phyloP scores from a whole-genome alignment of 257 asterid species.

The Jasminum sambac region DNA sequence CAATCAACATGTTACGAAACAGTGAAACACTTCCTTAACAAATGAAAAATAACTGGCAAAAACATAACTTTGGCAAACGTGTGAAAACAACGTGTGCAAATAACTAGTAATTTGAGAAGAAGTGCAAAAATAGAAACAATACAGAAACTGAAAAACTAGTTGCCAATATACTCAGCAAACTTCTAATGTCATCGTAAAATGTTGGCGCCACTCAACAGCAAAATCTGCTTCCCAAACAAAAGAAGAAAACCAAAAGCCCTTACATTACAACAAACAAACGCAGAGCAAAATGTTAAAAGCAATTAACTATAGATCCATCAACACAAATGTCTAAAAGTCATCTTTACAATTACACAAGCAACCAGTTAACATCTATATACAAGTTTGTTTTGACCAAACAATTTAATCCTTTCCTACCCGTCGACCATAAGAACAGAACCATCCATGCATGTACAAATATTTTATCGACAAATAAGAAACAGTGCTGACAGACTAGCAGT shows the following conservation, averaged over 20 bases:
- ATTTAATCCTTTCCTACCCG: background rate
- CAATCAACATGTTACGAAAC: too few relatives aligned
- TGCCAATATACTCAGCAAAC: too few relatives aligned
- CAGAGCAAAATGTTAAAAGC: background rate
- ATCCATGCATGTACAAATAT: background rate
- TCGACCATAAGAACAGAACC: background rate
- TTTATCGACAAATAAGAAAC: background rate
- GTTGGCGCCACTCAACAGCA: background rate
- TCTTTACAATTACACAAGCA: background rate
- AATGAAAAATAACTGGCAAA: too few relatives aligned
- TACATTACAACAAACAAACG: background rate
- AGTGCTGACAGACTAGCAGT: slow-evolving; percentile 29
- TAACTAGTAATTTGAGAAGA: too few relatives aligned
- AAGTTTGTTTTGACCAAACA: background rate
- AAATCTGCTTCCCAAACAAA: background rate
- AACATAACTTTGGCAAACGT: too few relatives aligned
- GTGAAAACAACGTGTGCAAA: too few relatives aligned
- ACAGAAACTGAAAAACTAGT: too few relatives aligned
- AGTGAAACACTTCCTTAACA: too few relatives aligned
- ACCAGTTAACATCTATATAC: background rate
- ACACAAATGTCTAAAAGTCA: background rate
- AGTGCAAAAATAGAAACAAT: too few relatives aligned
- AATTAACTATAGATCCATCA: background rate
- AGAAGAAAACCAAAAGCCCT: background rate
- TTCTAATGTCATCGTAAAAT: background rate